A percentile compares a stretch with the other conserved stretches of the same genome.
Evolutionary conservation across 345 rosid species (phyloP).

Genomic region (Corchorus capsularis): DNA sequence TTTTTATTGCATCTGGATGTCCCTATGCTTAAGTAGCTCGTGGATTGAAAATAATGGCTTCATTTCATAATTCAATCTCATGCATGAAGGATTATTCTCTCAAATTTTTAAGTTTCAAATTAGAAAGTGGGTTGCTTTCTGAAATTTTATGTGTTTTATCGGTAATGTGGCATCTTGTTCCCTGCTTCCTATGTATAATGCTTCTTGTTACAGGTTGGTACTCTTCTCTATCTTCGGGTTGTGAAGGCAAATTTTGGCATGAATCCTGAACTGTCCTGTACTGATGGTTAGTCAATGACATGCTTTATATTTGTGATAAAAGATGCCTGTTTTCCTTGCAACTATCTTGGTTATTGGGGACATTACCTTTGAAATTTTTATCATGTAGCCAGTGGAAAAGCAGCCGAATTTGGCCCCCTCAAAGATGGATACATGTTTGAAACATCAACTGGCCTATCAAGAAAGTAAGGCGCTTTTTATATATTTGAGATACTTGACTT

Average conservation of each 20-base stretch:
- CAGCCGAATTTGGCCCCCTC: conserved; percentile 71
- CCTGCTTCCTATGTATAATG: conserved; percentile 10
- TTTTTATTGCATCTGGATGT: background rate
- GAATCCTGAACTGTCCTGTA: conserved; percentile 75
- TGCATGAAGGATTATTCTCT: background rate
- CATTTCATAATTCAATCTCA: background rate
- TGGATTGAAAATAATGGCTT: background rate
- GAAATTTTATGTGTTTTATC: background rate
- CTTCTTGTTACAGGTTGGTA: conserved; percentile 55
- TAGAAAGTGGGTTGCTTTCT: background rate
- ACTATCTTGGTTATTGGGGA: conserved; percentile 6
- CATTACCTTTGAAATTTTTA: conserved; percentile 11
- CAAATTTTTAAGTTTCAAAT: background rate
- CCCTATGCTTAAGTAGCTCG: background rate
- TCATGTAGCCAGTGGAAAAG: conserved; percentile 71
- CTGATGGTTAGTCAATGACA: conserved; percentile 52
- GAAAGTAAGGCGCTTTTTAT: conserved; percentile 54
- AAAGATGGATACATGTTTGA: conserved; percentile 85
- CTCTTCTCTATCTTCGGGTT: conserved; percentile 70
- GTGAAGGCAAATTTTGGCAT: conserved; percentile 77
- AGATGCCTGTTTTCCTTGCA: background rate
- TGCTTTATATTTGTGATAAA: conserved; percentile 8
- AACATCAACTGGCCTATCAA: conserved; percentile 76
- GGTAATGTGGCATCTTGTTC: background rate
- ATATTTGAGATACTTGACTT: conserved; percentile 3